Percentiles rank a stretch among this genome's conserved stretches.
phyloP scores from a whole-genome alignment of 2,329 filamentous ascomycete genomes.

The Pleurostoma richardsiae region DNA sequence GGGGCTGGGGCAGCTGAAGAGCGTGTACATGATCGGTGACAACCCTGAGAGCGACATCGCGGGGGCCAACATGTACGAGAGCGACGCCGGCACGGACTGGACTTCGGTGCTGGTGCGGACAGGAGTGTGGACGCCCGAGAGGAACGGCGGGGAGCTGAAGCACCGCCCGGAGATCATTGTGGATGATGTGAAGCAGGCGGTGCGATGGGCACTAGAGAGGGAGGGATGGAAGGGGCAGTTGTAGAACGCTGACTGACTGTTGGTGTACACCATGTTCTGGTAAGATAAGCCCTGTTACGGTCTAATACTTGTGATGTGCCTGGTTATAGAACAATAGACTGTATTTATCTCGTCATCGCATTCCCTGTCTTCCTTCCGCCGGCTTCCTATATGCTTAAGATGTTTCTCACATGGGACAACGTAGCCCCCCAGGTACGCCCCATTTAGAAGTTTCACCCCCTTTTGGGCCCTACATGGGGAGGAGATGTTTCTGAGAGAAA shows the following conservation, averaged over 20 bases:
- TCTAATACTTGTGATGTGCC: too few species aligned
- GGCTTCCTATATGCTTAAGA: too few species aligned
- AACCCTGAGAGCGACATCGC: conserved; percentile 87
- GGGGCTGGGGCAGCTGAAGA: conserved; percentile 38
- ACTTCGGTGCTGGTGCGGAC: conserved; percentile 71
- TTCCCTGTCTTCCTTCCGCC: too few species aligned
- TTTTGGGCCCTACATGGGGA: too few species aligned
- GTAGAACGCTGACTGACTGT: not conserved
- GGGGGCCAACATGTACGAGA: conserved; percentile 74
- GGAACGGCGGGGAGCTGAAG: not conserved
- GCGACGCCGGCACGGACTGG: conserved; percentile 55
- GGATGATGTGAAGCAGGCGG: conserved; percentile 70
- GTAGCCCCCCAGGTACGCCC: too few species aligned
- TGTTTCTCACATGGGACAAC: too few species aligned
- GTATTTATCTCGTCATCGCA: too few species aligned
- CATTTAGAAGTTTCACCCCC: too few species aligned
- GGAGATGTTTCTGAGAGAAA: too few species aligned
- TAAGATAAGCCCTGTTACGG: too few species aligned
- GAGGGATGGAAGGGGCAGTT: conserved; percentile 36
- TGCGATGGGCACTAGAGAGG: conserved; percentile 67
- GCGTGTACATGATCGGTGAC: conserved; percentile 92
- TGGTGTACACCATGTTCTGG: not conserved
- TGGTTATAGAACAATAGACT: too few species aligned
- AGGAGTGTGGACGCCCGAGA: conserved; percentile 58
- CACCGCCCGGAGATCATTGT: conserved; percentile 42